Conservation (phyloP, 2,329 filamentous ascomycete genomes). For the Pleoardoris graminearum region DNA sequence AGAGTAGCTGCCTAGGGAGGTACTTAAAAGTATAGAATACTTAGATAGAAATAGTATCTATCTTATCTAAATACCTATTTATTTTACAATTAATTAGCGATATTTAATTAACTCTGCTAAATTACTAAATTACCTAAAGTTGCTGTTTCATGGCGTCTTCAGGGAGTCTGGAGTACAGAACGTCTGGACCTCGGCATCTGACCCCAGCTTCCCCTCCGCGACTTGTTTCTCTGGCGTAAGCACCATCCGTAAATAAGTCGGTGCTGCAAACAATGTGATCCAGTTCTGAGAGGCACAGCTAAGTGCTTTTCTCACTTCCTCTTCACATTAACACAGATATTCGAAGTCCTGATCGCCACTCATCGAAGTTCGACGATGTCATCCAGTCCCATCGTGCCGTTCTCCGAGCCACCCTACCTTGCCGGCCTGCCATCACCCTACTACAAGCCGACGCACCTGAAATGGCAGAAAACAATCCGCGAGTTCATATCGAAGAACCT, state of each 20-base stretch:
- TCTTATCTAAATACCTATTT: no score
- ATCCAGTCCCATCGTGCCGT: constrained; percentile 56
- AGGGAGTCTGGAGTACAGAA: constrained; percentile 2
- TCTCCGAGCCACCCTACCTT: constrained; percentile 74
- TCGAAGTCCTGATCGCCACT: not conserved
- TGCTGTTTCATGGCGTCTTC: no score
- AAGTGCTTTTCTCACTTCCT: not conserved
- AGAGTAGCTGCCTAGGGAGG: no score
- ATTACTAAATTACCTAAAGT: no score
- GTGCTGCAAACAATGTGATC: not conserved
- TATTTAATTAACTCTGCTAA: no score
- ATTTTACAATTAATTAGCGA: no score
- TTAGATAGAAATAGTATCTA: no score
- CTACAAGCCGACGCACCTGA: constrained; percentile 66
- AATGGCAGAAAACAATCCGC: constrained; percentile 70
- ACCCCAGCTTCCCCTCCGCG: constrained; percentile 4
- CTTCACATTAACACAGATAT: not conserved
- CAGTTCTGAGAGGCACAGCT: not conserved
- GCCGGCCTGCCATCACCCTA: constrained; percentile 71
- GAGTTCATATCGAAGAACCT: constrained; percentile 68
- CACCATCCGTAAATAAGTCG: not conserved
- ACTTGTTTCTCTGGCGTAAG: not conserved
- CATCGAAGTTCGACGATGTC: constrained; percentile 26
- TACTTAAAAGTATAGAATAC: no score
- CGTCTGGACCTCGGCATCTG: constrained; percentile 4